Evolutionary conservation across 768 basidiomycete genomes (phyloP).

Genomic region (Pulveroboletus sp.): DNA sequence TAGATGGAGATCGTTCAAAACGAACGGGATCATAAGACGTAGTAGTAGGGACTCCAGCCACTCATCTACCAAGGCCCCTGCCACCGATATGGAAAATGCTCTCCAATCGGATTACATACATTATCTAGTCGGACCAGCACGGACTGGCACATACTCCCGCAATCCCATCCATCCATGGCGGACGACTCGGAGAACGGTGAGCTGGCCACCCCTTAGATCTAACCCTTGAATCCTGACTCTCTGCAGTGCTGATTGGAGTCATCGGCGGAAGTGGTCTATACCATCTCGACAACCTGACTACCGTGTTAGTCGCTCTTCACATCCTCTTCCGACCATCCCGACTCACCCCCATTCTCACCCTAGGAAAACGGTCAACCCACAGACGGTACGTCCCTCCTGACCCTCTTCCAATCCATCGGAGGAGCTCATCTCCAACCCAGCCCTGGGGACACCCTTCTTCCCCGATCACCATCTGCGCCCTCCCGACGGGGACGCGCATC

Average conservation of each 20-base stretch:
- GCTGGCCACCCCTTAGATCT: neutral
- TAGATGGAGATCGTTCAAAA: too few species aligned
- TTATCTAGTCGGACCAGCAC: too few species aligned
- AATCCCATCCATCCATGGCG: neutral
- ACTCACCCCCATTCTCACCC: neutral
- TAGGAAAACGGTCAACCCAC: slow-evolving; percentile 73
- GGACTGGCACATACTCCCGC: neutral
- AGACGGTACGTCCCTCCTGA: slow-evolving; percentile 57
- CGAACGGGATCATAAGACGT: too few species aligned
- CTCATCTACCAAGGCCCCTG: too few species aligned
- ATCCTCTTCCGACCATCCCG: neutral
- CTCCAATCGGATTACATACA: neutral
- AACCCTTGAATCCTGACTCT: neutral
- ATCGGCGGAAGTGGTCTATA: slow-evolving; percentile 93
- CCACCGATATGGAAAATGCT: neutral
- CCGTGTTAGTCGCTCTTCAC: slow-evolving; percentile 57
- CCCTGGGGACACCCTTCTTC: slow-evolving; percentile 93
- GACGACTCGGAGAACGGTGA: slow-evolving; percentile 19
- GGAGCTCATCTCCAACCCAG: slow-evolving; percentile 35
- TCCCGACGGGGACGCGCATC: slow-evolving; percentile 73
- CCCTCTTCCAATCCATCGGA: neutral
- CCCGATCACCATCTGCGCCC: slow-evolving; percentile 86
- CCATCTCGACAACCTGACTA: slow-evolving; percentile 85
- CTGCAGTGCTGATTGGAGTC: slow-evolving; percentile 73
- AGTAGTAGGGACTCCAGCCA: too few species aligned